phyloP scores from a whole-genome alignment of 169 alveolate species.

The Eimeria necatrix region DNA sequence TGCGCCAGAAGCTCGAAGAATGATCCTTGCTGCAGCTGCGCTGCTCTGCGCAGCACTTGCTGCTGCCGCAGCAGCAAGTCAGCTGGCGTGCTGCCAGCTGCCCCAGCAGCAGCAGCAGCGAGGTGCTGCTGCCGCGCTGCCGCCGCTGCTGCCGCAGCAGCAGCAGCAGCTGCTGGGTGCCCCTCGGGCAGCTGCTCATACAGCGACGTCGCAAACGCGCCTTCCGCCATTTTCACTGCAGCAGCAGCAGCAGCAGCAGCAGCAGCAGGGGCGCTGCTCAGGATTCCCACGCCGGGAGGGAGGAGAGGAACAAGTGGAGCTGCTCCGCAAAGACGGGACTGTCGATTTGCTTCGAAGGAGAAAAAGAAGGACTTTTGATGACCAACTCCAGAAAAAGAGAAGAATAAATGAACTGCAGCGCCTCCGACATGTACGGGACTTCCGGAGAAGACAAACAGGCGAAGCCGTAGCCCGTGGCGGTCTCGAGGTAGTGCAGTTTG shows the following conservation, averaged over 20 bases:
- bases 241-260: constrained; percentile 42
- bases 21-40: constrained; percentile 72
- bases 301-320: constrained; percentile 27
- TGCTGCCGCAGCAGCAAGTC: constrained; percentile 49
- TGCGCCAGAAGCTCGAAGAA: constrained; percentile 81
- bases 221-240: not conserved
- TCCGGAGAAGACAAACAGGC: constrained; percentile 80
- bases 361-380: constrained; percentile 53
- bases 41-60: constrained; percentile 38
- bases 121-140: not conserved
- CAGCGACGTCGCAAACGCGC: constrained; percentile 48
- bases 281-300: constrained; percentile 15
- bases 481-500: constrained; percentile 67
- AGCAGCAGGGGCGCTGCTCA: constrained; percentile 46
- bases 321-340: constrained; percentile 51
- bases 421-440: constrained; percentile 48
- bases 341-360: constrained; percentile 1
- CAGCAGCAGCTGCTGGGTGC: not conserved
- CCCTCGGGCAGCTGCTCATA: constrained; percentile 40
- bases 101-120: constrained; percentile 5
- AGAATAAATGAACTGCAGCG: constrained; percentile 53
- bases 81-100: not conserved
- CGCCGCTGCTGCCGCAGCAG: not conserved
- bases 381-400: constrained; percentile 54
- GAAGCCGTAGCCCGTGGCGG: constrained; percentile 77